These are phyloP conservation scores for Spencermartinsiella europaea DNA, from an alignment of 805 yeast genomes.

Conservation along the genomic window DNA sequence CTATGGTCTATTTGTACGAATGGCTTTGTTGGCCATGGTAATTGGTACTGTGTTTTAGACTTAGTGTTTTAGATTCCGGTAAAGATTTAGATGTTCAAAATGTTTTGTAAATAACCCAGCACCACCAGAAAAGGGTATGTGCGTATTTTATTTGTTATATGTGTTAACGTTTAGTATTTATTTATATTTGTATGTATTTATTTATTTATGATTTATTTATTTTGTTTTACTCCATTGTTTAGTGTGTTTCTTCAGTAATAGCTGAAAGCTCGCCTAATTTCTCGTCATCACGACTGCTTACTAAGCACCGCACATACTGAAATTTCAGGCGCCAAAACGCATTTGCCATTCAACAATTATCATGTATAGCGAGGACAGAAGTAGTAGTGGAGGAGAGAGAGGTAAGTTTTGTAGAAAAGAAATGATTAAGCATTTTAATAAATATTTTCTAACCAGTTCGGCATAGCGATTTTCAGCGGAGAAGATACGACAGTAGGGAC, in stretches of 20 bases:
- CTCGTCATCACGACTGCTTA: not conserved
- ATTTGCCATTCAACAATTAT: no score
- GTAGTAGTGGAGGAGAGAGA: not conserved
- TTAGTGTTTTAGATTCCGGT: not conserved
- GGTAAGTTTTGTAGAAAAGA: not conserved
- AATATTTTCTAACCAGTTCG: not conserved
- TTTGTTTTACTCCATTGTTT: not conserved
- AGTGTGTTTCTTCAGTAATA: slow-evolving; percentile 6
- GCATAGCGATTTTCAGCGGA: not conserved
- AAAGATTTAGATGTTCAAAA: not conserved
- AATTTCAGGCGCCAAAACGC: no score
- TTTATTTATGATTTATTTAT: slow-evolving; percentile 6
- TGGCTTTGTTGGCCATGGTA: slow-evolving; percentile 98
- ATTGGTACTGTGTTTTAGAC: slow-evolving; percentile 80
- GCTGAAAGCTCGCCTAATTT: no score
- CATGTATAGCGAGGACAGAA: not conserved
- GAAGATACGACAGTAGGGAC: slow-evolving; percentile 5
- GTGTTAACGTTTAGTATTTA: slow-evolving; percentile 9
- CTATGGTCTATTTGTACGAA: slow-evolving; percentile 95
- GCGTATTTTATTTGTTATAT: not conserved
- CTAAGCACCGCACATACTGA: no score
- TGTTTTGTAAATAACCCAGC: not conserved
- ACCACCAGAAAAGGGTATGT: not conserved
- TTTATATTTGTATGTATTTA: slow-evolving; percentile 15
- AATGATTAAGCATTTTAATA: not conserved